Conservation (phyloP, 2,329 filamentous ascomycete species). For the Xylariaceae sp. region DNA sequence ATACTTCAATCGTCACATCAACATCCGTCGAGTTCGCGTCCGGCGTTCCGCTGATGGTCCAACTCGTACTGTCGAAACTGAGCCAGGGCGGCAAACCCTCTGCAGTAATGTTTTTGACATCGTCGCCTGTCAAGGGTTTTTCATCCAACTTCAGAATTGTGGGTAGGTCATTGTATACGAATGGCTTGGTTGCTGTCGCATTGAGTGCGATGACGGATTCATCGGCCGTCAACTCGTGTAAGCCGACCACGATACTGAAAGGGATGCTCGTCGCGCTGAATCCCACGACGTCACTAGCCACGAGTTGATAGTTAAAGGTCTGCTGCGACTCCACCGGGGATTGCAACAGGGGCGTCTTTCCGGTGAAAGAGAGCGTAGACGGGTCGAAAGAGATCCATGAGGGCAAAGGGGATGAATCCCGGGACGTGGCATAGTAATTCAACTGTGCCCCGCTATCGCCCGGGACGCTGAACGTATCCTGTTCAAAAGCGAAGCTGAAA, state of each 20-base stretch:
- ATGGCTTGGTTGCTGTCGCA: conserved; percentile 45
- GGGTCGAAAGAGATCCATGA: conserved; percentile 79
- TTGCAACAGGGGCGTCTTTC: conserved; percentile 62
- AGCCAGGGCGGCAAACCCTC: conserved; percentile 65
- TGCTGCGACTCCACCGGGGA: conserved; percentile 65
- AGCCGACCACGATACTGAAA: conserved; percentile 70
- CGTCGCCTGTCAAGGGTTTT: conserved; percentile 39
- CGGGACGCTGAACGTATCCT: conserved; percentile 58
- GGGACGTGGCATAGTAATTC: conserved; percentile 73
- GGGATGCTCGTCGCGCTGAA: conserved; percentile 63
- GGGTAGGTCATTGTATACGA: conserved; percentile 50
- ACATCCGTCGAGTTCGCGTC: conserved; percentile 53
- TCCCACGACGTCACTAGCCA: conserved; percentile 75
- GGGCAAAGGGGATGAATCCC: conserved; percentile 75
- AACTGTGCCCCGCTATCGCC: conserved; percentile 30
- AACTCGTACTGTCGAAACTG: conserved; percentile 56
- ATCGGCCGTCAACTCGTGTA: conserved; percentile 63
- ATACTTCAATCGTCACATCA: conserved; percentile 58
- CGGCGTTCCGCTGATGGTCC: conserved; percentile 62
- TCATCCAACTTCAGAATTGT: conserved; percentile 56
- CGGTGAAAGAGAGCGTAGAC: conserved; percentile 60
- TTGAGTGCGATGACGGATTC: conserved; percentile 54
- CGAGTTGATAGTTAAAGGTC: conserved; percentile 64
- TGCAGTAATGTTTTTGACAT: conserved; percentile 47
- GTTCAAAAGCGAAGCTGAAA: conserved; percentile 51